Evolutionary conservation across 2,329 filamentous ascomycete genomes (phyloP).

Genomic region (Fusarium sp.): DNA sequence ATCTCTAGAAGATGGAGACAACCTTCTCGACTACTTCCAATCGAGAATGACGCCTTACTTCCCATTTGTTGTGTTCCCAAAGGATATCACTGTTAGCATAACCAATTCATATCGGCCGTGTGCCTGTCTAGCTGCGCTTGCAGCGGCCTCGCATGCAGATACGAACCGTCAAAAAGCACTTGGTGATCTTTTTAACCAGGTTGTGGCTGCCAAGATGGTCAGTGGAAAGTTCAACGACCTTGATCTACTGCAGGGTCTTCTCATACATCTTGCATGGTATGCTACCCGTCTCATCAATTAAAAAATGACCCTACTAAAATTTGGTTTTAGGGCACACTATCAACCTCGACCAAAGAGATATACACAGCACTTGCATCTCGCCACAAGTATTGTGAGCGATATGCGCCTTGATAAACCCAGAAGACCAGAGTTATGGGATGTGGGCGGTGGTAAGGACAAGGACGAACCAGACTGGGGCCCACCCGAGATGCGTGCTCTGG

Average conservation of each 20-base stretch:
- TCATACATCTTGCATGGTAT: conserved; percentile 48
- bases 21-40: conserved; percentile 32
- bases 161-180: conserved; percentile 33
- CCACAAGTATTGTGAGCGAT: conserved; percentile 47
- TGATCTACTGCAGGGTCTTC: conserved; percentile 46
- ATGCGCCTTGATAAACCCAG: conserved; percentile 44
- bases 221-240: conserved; percentile 38
- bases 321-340: conserved; percentile 45
- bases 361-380: conserved; percentile 45
- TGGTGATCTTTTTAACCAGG: conserved; percentile 40
- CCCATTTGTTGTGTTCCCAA: conserved; percentile 44
- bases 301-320: not conserved
- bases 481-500: conserved; percentile 45
- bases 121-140: conserved; percentile 43
- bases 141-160: conserved; percentile 36
- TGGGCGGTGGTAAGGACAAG: conserved; percentile 33
- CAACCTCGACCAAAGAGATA: conserved; percentile 44
- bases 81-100: conserved; percentile 11
- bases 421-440: conserved; percentile 41
- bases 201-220: conserved; percentile 31
- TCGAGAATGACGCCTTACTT: conserved; percentile 42
- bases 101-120: conserved; percentile 37
- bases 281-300: rapidly evolving
- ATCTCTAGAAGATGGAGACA: conserved; percentile 15
- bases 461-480: conserved; percentile 39